phyloP scores from a whole-genome alignment of 805 yeast species.

The Kodamaea kakaduensis region DNA sequence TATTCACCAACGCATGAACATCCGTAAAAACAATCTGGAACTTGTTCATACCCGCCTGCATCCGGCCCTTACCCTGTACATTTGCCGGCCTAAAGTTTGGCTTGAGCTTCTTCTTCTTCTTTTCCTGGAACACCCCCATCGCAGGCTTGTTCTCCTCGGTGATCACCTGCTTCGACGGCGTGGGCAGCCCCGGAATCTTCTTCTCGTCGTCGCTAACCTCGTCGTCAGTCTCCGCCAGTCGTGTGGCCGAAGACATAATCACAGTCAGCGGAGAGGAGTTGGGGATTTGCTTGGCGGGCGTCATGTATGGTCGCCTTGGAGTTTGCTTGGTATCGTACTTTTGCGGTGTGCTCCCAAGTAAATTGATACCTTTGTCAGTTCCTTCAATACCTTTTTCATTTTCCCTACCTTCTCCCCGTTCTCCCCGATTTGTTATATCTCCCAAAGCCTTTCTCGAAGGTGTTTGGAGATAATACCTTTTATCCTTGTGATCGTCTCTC shows the following conservation, averaged over 20 bases:
- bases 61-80: slow-evolving; percentile 10
- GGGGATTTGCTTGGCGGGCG: slow-evolving; percentile 12
- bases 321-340: background rate
- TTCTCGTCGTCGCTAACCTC: slow-evolving; percentile 2
- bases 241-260: slow-evolving; percentile 19
- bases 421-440: slow-evolving; percentile 25
- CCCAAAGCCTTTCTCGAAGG: slow-evolving; percentile 30
- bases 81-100: slow-evolving; percentile 5
- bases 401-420: slow-evolving; percentile 7
- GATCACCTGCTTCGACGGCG: slow-evolving; percentile 5
- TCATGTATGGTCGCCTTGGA: slow-evolving; percentile 1
- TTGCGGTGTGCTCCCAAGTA: too few relatives aligned
- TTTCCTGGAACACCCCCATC: slow-evolving; percentile 9
- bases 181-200: slow-evolving; percentile 7
- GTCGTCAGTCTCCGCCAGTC: slow-evolving; percentile 5
- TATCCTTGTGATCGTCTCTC: slow-evolving; percentile 14
- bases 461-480: slow-evolving; percentile 23
- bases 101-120: slow-evolving; percentile 7
- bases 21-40: slow-evolving; percentile 47
- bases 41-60: slow-evolving; percentile 41
- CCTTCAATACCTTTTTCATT: too few relatives aligned
- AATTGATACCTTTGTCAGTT: too few relatives aligned
- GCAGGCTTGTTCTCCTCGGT: slow-evolving; percentile 7
- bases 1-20: slow-evolving; percentile 19
- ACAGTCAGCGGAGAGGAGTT: slow-evolving; percentile 42